Conservation (phyloP, 139 green algal species). For the Axilococcus clingmanii region DNA sequence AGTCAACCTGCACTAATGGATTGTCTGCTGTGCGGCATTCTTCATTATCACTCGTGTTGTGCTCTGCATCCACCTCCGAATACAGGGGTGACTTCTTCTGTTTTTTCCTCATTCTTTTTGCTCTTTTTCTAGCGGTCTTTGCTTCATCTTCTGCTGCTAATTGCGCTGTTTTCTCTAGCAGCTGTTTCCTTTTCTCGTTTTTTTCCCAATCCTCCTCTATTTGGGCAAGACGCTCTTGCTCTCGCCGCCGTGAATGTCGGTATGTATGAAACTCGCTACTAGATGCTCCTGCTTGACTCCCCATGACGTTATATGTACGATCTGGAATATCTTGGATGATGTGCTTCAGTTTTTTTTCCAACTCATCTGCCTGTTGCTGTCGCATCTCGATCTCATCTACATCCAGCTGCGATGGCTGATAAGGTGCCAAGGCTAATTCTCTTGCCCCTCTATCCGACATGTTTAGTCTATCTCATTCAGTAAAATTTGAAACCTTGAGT, state of each 20-base stretch:
- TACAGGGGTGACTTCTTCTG: conserved; percentile 1
- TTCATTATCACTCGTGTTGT: too few relatives aligned
- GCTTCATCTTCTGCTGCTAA: conserved; percentile 29
- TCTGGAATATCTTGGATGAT: conserved; percentile 74
- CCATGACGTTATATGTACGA: conserved; percentile 60
- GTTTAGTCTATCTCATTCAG: too few relatives aligned
- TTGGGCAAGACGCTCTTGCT: conserved; percentile 43
- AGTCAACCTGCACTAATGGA: background rate
- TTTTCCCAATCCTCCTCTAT: conserved; percentile 30
- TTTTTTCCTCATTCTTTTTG: conserved; percentile 62
- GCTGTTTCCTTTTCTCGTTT: conserved; percentile 6
- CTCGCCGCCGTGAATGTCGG: conserved; percentile 49
- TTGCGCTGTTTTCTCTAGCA: conserved; percentile 10
- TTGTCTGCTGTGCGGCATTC: background rate
- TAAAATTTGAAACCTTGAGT: too few relatives aligned
- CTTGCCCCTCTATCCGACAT: too few relatives aligned
- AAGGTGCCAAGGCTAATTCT: too few relatives aligned
- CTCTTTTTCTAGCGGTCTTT: conserved; percentile 43
- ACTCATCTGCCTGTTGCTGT: conserved; percentile 52
- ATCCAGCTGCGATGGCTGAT: too few relatives aligned
- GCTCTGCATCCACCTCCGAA: too few relatives aligned
- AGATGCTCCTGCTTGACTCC: conserved; percentile 73
- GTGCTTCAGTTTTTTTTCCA: conserved; percentile 73
- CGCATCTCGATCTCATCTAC: background rate
- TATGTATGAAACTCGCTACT: conserved; percentile 87